Evolutionary conservation across 495 filamentous ascomycete species (phyloP).

Genomic region (Daldinia vernicosa): DNA sequence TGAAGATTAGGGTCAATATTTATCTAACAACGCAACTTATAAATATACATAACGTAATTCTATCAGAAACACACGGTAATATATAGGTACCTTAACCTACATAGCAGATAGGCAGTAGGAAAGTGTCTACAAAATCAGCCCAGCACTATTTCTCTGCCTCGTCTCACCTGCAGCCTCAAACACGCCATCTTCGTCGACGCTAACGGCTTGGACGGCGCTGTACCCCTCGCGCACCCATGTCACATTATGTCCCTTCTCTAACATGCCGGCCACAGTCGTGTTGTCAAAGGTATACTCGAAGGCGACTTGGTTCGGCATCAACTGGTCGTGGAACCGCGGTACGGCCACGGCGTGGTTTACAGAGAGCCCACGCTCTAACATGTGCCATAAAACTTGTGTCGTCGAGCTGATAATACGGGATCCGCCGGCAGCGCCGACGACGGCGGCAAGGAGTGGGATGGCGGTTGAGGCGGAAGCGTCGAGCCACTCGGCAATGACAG

Average conservation of each 20-base stretch:
- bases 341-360: slow-evolving; percentile 64
- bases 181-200: slow-evolving; percentile 59
- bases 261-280: slow-evolving; percentile 69
- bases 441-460: slow-evolving; percentile 46
- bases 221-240: slow-evolving; percentile 68
- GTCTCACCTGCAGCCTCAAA: slow-evolving; percentile 64
- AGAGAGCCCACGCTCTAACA: slow-evolving; percentile 68
- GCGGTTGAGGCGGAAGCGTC: slow-evolving; percentile 28
- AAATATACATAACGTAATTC: background rate
- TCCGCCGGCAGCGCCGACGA: slow-evolving; percentile 79
- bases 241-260: slow-evolving; percentile 71
- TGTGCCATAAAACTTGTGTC: slow-evolving; percentile 74
- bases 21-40: background rate
- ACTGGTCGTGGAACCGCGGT: slow-evolving; percentile 81
- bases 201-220: slow-evolving; percentile 74
- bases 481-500: slow-evolving; percentile 72
- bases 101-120: background rate
- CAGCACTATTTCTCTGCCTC: slow-evolving; percentile 71
- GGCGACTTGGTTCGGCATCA: slow-evolving; percentile 68
- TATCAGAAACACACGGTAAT: background rate
- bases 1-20: background rate
- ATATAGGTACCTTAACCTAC: background rate
- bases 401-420: slow-evolving; percentile 82
- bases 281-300: slow-evolving; percentile 79
- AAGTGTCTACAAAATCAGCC: slow-evolving; percentile 55